These are phyloP conservation scores for Delphinella strobiligena DNA, from an alignment of 2,329 filamentous ascomycete species.

Conservation along the genomic window DNA sequence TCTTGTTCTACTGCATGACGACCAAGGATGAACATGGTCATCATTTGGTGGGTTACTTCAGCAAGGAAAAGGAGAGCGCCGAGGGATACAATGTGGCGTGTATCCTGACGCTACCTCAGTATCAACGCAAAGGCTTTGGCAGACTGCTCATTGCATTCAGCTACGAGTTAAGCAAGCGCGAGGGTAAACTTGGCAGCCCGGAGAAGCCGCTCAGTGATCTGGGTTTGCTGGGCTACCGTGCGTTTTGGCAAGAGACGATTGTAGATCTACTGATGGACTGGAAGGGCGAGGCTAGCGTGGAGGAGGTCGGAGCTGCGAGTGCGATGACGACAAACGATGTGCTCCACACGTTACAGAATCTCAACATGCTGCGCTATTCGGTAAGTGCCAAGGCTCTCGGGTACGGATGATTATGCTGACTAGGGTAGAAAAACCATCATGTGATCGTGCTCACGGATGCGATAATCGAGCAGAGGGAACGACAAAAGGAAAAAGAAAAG, in stretches of 20 bases:
- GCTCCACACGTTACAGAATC: conserved; percentile 81
- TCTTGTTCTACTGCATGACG: conserved; percentile 97
- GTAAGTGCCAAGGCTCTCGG: too few relatives aligned
- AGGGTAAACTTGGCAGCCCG: conserved; percentile 87
- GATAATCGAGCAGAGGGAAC: conserved; percentile 55
- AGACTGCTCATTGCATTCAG: conserved; percentile 92
- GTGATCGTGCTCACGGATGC: conserved; percentile 86
- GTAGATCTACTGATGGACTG: conserved; percentile 67
- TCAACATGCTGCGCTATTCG: conserved; percentile 92
- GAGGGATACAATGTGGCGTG: conserved; percentile 98
- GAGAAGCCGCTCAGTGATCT: conserved; percentile 94
- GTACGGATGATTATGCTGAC: neutral
- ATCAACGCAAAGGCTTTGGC: conserved; percentile 88
- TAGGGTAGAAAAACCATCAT: conserved; percentile 67
- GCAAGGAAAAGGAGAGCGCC: conserved; percentile 93
- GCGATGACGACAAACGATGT: conserved; percentile 98
- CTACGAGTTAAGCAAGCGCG: conserved; percentile 90
- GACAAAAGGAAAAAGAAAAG: conserved; percentile 62
- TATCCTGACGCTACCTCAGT: conserved; percentile 92
- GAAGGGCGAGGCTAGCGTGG: conserved; percentile 65
- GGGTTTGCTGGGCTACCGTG: conserved; percentile 83
- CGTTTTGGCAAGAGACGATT: conserved; percentile 95
- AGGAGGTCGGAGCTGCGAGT: conserved; percentile 64
- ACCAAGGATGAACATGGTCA: conserved; percentile 78
- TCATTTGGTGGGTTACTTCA: conserved; percentile 98